Evolutionary conservation across 352 stramenopile species (phyloP).

Genomic region (Phytophthora fragariaefolia): DNA sequence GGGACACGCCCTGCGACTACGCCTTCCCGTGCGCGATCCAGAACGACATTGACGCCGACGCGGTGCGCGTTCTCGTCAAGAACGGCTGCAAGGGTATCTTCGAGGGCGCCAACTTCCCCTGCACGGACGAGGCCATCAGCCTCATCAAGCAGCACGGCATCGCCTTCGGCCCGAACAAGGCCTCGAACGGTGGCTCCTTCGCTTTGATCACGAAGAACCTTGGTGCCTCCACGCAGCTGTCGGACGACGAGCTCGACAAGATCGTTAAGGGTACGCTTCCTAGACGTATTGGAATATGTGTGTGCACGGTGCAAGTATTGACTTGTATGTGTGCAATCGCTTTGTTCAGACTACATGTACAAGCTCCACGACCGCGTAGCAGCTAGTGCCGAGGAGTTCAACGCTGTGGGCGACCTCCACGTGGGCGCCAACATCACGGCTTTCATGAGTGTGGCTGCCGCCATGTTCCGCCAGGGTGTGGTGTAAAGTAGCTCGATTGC

Average conservation of each 20-base stretch:
- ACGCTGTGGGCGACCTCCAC: constrained; percentile 78
- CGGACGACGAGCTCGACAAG: constrained; percentile 66
- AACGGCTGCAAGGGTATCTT: constrained; percentile 91
- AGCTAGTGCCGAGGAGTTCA: constrained; percentile 78
- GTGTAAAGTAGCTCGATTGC: constrained; percentile 77
- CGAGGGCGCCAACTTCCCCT: constrained; percentile 87
- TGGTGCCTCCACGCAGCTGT: constrained; percentile 56
- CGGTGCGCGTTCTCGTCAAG: constrained; percentile 78
- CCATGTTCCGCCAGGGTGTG: constrained; percentile 97
- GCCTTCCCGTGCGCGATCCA: constrained; percentile 96
- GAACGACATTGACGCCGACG: constrained; percentile 90
- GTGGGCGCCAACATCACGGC: constrained; percentile 96
- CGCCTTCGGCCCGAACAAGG: constrained; percentile 88
- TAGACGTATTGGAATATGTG: background rate
- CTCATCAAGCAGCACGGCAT: constrained; percentile 87
- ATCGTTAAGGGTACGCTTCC: constrained; percentile 68
- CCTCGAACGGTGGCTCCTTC: constrained; percentile 80
- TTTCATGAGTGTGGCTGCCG: constrained; percentile 97
- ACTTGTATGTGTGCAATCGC: background rate
- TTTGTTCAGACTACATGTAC: constrained; percentile 78
- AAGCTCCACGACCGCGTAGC: constrained; percentile 74
- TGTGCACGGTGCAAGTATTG: background rate
- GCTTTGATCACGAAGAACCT: constrained; percentile 72
- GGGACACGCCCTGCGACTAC: constrained; percentile 95
- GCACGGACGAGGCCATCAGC: constrained; percentile 78